phyloP scores from a whole-genome alignment of 805 yeast species.

The Yarrowia sp. region DNA sequence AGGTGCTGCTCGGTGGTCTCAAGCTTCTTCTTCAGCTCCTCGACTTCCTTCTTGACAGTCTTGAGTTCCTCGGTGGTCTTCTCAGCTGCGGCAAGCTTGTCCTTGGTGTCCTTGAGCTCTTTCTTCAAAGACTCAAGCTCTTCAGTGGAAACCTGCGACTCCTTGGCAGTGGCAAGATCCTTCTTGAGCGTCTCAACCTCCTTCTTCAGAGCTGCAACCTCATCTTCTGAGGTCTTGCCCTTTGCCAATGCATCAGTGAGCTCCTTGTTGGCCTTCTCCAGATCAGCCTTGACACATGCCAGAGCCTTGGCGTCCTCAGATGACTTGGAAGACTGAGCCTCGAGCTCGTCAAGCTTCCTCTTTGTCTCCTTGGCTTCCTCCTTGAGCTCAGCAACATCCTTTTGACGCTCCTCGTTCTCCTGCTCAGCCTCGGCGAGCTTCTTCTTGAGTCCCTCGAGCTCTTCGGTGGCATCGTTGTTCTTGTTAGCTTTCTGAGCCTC shows the following conservation, averaged over 20 bases:
- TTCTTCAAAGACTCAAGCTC: conserved; percentile 42
- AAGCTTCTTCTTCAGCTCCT: conserved; percentile 53
- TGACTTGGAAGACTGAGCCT: conserved; percentile 5
- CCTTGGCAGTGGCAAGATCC: conserved; percentile 39
- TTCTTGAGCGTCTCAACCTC: conserved; percentile 43
- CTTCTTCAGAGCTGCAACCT: conserved; percentile 41
- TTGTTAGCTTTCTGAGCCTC: conserved; percentile 52
- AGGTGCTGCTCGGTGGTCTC: conserved; percentile 42
- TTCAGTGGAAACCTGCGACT: conserved; percentile 38
- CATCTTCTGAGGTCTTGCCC: conserved; percentile 1
- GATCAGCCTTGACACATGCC: conserved; percentile 41
- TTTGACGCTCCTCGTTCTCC: conserved; percentile 42
- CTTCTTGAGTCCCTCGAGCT: conserved; percentile 36
- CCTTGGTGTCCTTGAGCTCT: conserved; percentile 45
- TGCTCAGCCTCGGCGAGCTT: conserved; percentile 41
- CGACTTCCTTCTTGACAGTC: conserved; percentile 53
- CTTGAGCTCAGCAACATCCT: conserved; percentile 42
- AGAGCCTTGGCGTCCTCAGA: conserved; percentile 5
- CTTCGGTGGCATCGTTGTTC: conserved; percentile 20
- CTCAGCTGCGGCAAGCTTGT: conserved; percentile 43
- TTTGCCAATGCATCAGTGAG: conserved; percentile 9
- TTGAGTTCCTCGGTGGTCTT: conserved; percentile 46
- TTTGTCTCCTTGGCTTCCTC: conserved; percentile 39
- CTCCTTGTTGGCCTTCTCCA: conserved; percentile 43
- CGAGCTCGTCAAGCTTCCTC: conserved; percentile 10